Conservation (phyloP, 192 early-diverging fungal genomes). For the Podila clonocystis region DNA sequence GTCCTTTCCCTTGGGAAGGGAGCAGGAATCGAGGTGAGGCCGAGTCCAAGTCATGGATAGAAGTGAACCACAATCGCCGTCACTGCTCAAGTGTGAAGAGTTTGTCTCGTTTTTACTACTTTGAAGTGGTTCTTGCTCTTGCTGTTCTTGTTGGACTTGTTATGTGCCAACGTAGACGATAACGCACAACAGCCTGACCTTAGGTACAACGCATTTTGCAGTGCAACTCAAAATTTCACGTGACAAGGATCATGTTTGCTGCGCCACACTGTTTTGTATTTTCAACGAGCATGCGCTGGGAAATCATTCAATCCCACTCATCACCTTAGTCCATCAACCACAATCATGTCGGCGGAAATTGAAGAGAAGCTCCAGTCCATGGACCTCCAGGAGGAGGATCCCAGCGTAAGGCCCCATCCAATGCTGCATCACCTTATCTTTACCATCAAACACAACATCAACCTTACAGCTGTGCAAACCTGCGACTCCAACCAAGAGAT, state of each 20-base stretch:
- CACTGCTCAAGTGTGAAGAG: too few relatives aligned
- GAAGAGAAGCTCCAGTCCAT: slow-evolving; percentile 21
- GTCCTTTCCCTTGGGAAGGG: too few relatives aligned
- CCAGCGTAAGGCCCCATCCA: slow-evolving; percentile 12
- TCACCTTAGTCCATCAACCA: background rate
- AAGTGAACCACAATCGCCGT: too few relatives aligned
- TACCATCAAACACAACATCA: background rate
- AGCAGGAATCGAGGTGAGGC: too few relatives aligned
- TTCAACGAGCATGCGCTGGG: background rate
- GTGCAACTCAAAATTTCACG: too few relatives aligned
- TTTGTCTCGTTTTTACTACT: too few relatives aligned
- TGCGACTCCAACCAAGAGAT: background rate
- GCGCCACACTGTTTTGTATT: background rate
- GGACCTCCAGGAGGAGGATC: slow-evolving; percentile 21
- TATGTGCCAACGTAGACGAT: too few relatives aligned
- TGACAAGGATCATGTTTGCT: background rate
- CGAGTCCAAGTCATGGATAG: too few relatives aligned
- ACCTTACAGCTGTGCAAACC: background rate
- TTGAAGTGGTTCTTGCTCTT: too few relatives aligned
- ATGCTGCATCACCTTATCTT: background rate
- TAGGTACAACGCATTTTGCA: too few relatives aligned
- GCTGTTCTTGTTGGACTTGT: too few relatives aligned
- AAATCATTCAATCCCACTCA: background rate
- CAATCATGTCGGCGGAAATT: slow-evolving; percentile 13
- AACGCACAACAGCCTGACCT: too few relatives aligned